These are phyloP conservation scores for Peronospora tabacina DNA, from an alignment of 352 stramenopile genomes.

Conservation along the genomic window DNA sequence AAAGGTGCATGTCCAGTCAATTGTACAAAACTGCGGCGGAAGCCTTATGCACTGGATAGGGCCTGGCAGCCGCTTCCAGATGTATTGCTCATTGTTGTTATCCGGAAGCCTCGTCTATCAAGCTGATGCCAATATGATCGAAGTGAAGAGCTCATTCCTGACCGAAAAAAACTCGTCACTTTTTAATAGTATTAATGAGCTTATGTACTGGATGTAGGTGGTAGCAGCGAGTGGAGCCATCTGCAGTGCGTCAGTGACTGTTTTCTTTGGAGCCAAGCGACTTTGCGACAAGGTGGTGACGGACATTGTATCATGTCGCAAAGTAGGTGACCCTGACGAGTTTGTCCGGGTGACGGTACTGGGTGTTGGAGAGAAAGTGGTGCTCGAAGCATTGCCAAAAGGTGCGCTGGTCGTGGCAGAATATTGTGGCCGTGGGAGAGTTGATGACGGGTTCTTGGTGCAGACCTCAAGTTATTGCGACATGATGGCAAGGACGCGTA, in stretches of 20 bases:
- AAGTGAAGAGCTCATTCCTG: slow-evolving; percentile 3
- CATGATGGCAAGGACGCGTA: slow-evolving; percentile 51
- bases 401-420: slow-evolving; percentile 15
- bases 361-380: slow-evolving; percentile 39
- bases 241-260: slow-evolving; percentile 50
- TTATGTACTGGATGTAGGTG: slow-evolving; percentile 29
- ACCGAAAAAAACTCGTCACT: not conserved
- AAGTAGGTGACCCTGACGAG: slow-evolving; percentile 51
- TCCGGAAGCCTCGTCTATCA: slow-evolving; percentile 57
- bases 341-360: slow-evolving; percentile 50
- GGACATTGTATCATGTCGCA: slow-evolving; percentile 57
- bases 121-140: slow-evolving; percentile 48
- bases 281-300: slow-evolving; percentile 65
- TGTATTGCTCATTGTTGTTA: slow-evolving; percentile 66
- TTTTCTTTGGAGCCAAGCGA: slow-evolving; percentile 67
- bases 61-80: slow-evolving; percentile 50
- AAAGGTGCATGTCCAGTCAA: slow-evolving; percentile 43
- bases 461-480: slow-evolving; percentile 51
- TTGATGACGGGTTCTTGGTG: slow-evolving; percentile 8
- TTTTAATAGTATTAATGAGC: not conserved
- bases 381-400: slow-evolving; percentile 37
- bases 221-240: slow-evolving; percentile 46
- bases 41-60: slow-evolving; percentile 54
- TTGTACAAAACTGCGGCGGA: slow-evolving; percentile 47
- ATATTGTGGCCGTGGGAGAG: not conserved